Conservation (phyloP, 1,284 basidiomycete species). For the Vanrija pseudolonga region DNA sequence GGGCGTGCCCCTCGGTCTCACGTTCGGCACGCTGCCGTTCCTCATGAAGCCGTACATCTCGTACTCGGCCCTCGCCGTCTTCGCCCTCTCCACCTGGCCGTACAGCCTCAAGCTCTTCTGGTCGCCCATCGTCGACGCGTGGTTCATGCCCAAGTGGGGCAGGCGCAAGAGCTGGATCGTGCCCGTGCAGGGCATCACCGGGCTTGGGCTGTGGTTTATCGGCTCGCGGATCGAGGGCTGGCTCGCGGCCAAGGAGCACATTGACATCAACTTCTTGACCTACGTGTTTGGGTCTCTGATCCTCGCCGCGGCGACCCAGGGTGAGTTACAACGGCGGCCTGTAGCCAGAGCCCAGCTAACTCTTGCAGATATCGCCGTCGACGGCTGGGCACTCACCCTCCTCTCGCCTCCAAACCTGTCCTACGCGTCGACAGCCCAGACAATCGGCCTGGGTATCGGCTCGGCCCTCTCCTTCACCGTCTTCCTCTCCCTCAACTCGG, state of each 20-base stretch:
- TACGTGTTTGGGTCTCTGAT: conserved; percentile 85
- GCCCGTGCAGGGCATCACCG: conserved; percentile 90
- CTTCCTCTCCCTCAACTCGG: conserved; percentile 93
- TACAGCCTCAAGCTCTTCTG: conserved; percentile 96
- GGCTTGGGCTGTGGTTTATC: conserved; percentile 81
- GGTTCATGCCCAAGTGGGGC: conserved; percentile 69
- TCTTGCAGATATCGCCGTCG: conserved; percentile 84
- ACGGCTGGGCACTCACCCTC: conserved; percentile 96
- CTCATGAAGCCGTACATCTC: conserved; percentile 89
- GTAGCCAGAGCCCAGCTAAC: conserved; percentile 8
- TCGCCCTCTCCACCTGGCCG: conserved; percentile 91
- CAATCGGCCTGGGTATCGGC: conserved; percentile 92
- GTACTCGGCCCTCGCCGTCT: conserved; percentile 93
- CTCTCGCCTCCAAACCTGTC: conserved; percentile 92
- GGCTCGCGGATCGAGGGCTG: conserved; percentile 74
- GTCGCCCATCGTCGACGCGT: conserved; percentile 95
- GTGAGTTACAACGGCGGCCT: conserved; percentile 49
- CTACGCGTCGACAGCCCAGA: conserved; percentile 97
- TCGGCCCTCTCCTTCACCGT: conserved; percentile 97
- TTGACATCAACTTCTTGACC: conserved; percentile 78
- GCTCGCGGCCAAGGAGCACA: conserved; percentile 75
- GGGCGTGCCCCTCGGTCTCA: conserved; percentile 80
- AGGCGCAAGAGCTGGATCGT: conserved; percentile 98
- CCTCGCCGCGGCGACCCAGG: conserved; percentile 95
- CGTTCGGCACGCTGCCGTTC: conserved; percentile 86